Base-by-base conservation (phyloP, 495 filamentous ascomycete genomes). In the Trichoderma orchidacearum region DNA sequence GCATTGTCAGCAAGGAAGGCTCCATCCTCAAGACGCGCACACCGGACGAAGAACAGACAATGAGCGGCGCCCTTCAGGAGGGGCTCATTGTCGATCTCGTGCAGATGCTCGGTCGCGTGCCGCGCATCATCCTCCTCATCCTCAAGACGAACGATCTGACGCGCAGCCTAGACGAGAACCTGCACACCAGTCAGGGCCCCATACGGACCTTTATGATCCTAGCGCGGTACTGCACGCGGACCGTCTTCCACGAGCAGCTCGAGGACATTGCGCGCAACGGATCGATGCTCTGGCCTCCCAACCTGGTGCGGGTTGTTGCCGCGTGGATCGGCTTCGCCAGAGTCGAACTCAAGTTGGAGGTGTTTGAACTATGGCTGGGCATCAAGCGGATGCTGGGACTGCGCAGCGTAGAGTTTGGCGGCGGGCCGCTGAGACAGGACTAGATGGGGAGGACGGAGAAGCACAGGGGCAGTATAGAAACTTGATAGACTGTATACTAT, bases 91-190 rank as follows among this genome's bases (percentile, higher is more conserved):
- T 84, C 56, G 83, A 95, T 54, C 72, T 99, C 9, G 87, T 99
- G 9, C 87, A 92, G 57, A 73, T 99, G 62, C 78, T 99, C 8
- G 87, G 88, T 30, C 82, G 89, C 60, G 90, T 99, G 2, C 94
- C 94, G 5, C 74, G 89, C 12, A 86, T 97, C 56, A 94, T 99
- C 35, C 78, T 99, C 15, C 74, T 99, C 5, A 96, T 99, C 61
- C 77, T 99, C 54, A 99, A 99, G 72, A 99, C 94, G 1, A 99
- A 99, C 66, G 94, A 99, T 68, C 72, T 99, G 36, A 99, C 93
- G 28, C 83, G 94, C 58, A 92, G 86, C 59, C 79, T 99, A 29
- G 94, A 99, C 62, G 94, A 97, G 70, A 90, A 85, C 69, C 77
- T 99, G 13, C 88, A 96, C 56, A 97, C 93, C 18, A 78, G 85